Percentiles rank a stretch among this genome's conserved stretches.
Conservation (phyloP, 1,284 basidiomycete genomes). For the Xerocomus amazonicus region DNA sequence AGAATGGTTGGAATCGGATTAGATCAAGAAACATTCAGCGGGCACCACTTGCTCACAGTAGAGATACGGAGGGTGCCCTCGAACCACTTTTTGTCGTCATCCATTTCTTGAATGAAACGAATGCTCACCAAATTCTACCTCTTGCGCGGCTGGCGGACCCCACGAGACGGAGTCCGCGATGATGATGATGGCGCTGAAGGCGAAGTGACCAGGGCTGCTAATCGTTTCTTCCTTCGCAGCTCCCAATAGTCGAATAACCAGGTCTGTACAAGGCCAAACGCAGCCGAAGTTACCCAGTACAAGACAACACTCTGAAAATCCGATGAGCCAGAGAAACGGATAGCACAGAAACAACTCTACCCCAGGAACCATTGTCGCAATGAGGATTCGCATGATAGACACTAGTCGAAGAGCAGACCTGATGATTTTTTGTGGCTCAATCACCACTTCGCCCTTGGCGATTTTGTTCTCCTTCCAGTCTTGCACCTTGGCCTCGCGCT, state of each 20-base stretch:
- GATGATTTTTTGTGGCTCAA: conserved; percentile 54
- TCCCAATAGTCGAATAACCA: conserved; percentile 70
- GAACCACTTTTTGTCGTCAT: conserved; percentile 72
- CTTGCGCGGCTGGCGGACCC: conserved; percentile 3
- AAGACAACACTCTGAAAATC: conserved; percentile 62
- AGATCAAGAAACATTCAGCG: conserved; percentile 77
- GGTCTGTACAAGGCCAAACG: conserved; percentile 77
- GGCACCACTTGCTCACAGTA: conserved; percentile 38
- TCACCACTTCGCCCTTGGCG: conserved; percentile 41
- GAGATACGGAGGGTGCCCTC: conserved; percentile 53
- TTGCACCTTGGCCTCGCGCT: conserved; percentile 37
- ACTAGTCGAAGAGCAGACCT: conserved; percentile 59
- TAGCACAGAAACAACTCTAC: conserved; percentile 41
- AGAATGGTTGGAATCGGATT: conserved; percentile 59
- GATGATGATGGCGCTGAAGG: neutral
- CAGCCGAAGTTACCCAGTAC: conserved; percentile 83
- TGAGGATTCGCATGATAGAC: conserved; percentile 69
- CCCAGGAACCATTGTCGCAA: conserved; percentile 76
- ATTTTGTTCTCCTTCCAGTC: conserved; percentile 45
- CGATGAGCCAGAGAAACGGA: conserved; percentile 7
- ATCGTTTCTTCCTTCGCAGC: conserved; percentile 39
- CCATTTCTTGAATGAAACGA: conserved; percentile 16
- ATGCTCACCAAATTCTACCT: conserved; percentile 18
- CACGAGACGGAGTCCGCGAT: conserved; percentile 1
- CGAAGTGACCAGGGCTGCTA: conserved; percentile 9